Base-by-base conservation (phyloP, 805 yeast species). In the Schwanniomyces yamadae region DNA sequence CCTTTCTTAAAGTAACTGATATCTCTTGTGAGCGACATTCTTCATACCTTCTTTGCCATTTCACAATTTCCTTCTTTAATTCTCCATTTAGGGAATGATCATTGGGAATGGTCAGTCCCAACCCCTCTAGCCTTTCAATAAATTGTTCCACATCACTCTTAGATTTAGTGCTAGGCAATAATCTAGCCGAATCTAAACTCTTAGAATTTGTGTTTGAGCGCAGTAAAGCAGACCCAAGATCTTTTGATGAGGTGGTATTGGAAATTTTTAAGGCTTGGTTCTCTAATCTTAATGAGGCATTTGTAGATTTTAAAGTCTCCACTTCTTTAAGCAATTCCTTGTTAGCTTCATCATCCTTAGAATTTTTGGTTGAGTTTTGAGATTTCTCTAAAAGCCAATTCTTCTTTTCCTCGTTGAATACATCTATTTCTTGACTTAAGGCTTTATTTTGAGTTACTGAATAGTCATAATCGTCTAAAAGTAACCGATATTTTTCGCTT, bases 41-140 rank as follows among this genome's bases (percentile, higher is more conserved):
- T 52, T 77, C 77, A 45, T 63, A 74, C 42, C 64, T 75, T 31
- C 55, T 50, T 54, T 75, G 80, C 78, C 84, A 73, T 37, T 63
- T 66, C 4, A 63, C 52, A 7, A 71, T 54, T 31, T 66, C 68
- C 26, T 47, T 49, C 33, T 52, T 53, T 30, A 59, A 6, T 41
- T 6, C 34, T 4, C 24, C 31, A n/a, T 23, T 26, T 5, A 20
- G 20, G 8, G 15, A 17, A 12, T 21, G 15, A 4, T 33, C 44
- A 24, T 49, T 44, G 4, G 46, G 45, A 6, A 42, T 44, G 6
- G 40, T 19, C 6, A 16, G n/a, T 30, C 57, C 60, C 23, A 60
- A 45, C 12, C 39, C 39, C n/a, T 52, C 48, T 34, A 66, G 48
- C 35, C 54, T 63, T 5, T 62, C 61, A 37, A 59, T 39, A 29